Evolutionary conservation across 345 rosid genomes (phyloP), one percentile per base, ranked within the genome.

Genomic region (Camelina laxa): DNA sequence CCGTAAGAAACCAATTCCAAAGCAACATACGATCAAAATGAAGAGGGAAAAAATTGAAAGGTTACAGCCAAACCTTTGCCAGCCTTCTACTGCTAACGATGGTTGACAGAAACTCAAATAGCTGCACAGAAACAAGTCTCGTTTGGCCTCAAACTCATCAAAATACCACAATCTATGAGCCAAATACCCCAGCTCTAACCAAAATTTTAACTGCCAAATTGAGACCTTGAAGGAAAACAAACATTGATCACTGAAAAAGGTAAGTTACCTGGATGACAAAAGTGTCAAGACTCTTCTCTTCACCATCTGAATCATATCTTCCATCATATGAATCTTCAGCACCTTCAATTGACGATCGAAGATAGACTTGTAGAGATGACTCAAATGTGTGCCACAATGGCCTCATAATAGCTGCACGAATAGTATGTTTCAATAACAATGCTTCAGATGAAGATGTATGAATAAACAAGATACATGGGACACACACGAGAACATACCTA

Each of bases 221-320:
- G 70, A 44, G 44, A 62, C 49, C 66, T 45, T 69, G 66, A 38
- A 56, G 60, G 44, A 36, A 47, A 70, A 65, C 24, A 55, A 45
- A 56, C 2, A 3, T 57, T 77, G 47, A 48, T 57, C 70, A 56
- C 62, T 27, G 20, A 64, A 64, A 70, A 42, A 15, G 17, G 30
- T 21, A 39, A 47, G 61, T 67, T 81, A 91, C 98, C 96, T 93
- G 98, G 73, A 91, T 77, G 75, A 89, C 79, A 79, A 93, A 93
- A 60, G 96, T 89, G 81, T 91, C 97, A 79, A 93, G 90, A 80
- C 96, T 88, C 80, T 76, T 91, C 80, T 93, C 98, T 60, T 82
- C 91, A 76, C 98, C 97, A 84, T 93, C 98, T 9, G 97, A 93
- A 77, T 93, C 98, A 77, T 93, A 93, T 72, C 87, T 83, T 74